These are phyloP conservation scores for Theileria orientalis DNA, from an alignment of 169 alveolate genomes.

Conservation along the genomic window DNA sequence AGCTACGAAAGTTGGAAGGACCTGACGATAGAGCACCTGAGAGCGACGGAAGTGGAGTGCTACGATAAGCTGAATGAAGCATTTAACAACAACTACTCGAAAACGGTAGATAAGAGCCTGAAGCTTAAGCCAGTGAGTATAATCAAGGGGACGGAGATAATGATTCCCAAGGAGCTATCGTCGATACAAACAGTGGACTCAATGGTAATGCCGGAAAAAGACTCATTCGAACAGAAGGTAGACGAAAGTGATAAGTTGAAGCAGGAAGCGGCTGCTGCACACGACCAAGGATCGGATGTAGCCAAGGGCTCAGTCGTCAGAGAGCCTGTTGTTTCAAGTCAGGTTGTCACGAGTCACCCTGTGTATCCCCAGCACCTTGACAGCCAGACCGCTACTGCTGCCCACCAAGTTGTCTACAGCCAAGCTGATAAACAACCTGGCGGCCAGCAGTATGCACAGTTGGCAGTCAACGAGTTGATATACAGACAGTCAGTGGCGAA, in stretches of 20 bases:
- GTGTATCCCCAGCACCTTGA: background rate
- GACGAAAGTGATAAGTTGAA: too few species aligned
- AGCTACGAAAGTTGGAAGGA: constrained; percentile 75
- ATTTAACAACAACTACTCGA: constrained; percentile 34
- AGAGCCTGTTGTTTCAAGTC: background rate
- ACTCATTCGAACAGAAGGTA: background rate
- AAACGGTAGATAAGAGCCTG: constrained; percentile 8
- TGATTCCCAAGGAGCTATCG: background rate
- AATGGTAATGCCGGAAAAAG: background rate
- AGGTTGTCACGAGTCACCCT: background rate
- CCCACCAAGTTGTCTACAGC: too few species aligned
- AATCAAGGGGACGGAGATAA: background rate
- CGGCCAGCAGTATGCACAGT: too few species aligned
- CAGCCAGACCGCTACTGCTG: too few species aligned
- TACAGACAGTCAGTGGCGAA: too few species aligned
- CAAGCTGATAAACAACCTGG: too few species aligned
- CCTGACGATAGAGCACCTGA: constrained; percentile 60
- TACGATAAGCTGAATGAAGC: constrained; percentile 57
- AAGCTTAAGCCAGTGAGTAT: background rate
- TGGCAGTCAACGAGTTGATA: too few species aligned
- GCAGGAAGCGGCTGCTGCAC: background rate
- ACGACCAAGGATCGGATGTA: background rate
- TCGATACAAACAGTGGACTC: background rate
- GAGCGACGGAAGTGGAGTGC: constrained; percentile 66
- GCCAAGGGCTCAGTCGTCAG: background rate